Conservation (phyloP, 352 stramenopile species). For the Globisporangium nagaii region DNA sequence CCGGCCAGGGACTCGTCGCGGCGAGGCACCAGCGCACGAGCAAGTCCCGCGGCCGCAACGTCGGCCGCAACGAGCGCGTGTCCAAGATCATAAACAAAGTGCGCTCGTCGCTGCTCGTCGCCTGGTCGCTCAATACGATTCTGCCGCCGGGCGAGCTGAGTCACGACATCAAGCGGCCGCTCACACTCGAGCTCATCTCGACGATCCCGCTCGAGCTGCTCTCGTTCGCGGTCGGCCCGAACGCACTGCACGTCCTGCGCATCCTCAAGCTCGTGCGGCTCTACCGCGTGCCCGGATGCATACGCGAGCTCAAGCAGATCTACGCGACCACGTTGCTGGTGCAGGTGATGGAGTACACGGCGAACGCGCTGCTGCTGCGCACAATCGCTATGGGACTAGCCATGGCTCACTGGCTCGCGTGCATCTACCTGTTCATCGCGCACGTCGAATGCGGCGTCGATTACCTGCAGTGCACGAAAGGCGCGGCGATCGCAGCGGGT, state of each 20-base stretch:
- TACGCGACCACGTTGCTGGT: slow-evolving; percentile 30
- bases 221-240: slow-evolving; percentile 26
- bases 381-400: slow-evolving; percentile 38
- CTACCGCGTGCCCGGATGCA: slow-evolving; percentile 37
- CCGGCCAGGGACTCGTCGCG: slow-evolving; percentile 10
- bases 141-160: slow-evolving; percentile 22
- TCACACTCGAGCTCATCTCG: slow-evolving; percentile 40
- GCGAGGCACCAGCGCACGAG: slow-evolving; percentile 12
- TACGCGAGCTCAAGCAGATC: slow-evolving; percentile 46
- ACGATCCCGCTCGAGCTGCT: slow-evolving; percentile 55
- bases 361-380: slow-evolving; percentile 46
- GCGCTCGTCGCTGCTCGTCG: slow-evolving; percentile 27
- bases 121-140: slow-evolving; percentile 69
- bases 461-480: slow-evolving; percentile 43
- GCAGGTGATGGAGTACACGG: slow-evolving; percentile 51
- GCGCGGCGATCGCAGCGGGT: slow-evolving; percentile 9
- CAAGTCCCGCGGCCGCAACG: background rate
- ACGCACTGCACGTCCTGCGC: slow-evolving; percentile 52
- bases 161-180: slow-evolving; percentile 25
- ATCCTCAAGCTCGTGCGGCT: slow-evolving; percentile 49
- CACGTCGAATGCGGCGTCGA: slow-evolving; percentile 64
- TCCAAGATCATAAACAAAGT: slow-evolving; percentile 16
- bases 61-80: slow-evolving; percentile 3
- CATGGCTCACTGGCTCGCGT: slow-evolving; percentile 53
- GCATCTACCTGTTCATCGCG: slow-evolving; percentile 58